phyloP scores from a whole-genome alignment of 1,284 basidiomycete genomes.

The Athelia psychrophila region DNA sequence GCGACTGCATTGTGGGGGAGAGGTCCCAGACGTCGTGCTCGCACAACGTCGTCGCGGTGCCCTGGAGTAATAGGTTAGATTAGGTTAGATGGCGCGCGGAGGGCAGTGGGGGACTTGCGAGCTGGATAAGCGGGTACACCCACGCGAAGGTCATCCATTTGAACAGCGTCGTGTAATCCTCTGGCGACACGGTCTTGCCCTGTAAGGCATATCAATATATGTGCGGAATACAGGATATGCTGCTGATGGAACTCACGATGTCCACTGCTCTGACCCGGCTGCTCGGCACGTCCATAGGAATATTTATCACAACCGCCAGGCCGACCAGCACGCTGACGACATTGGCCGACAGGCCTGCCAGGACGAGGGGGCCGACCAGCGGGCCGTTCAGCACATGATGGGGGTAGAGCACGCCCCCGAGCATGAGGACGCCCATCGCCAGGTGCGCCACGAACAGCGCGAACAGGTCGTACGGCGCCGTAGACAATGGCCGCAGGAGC shows the following conservation, averaged over 20 bases:
- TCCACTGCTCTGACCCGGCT: constrained; percentile 41
- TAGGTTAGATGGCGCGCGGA: background rate
- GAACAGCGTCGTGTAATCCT: constrained; percentile 63
- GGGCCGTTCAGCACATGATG: constrained; percentile 34
- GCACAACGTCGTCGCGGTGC: constrained; percentile 41
- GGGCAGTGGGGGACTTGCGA: constrained; percentile 24
- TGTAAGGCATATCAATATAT: background rate
- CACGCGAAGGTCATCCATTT: constrained; percentile 68
- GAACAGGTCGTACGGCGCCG: constrained; percentile 54
- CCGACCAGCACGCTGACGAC: constrained; percentile 36
- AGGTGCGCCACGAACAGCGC: constrained; percentile 45
- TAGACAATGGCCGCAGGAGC: constrained; percentile 35
- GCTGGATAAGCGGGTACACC: constrained; percentile 55
- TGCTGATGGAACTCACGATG: constrained; percentile 40
- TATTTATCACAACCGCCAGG: constrained; percentile 44
- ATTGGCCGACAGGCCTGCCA: constrained; percentile 38
- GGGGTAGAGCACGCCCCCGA: constrained; percentile 50
- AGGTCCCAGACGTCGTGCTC: constrained; percentile 52
- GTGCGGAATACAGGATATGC: background rate
- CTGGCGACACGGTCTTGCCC: constrained; percentile 22
- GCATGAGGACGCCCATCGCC: constrained; percentile 34
- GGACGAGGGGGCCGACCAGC: constrained; percentile 28
- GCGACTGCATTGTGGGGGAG: constrained; percentile 45
- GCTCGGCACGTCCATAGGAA: constrained; percentile 60
- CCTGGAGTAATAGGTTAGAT: constrained; percentile 20